phyloP scores from a whole-genome alignment of 2,329 filamentous ascomycete genomes.

The Plenodomus lindquistii region DNA sequence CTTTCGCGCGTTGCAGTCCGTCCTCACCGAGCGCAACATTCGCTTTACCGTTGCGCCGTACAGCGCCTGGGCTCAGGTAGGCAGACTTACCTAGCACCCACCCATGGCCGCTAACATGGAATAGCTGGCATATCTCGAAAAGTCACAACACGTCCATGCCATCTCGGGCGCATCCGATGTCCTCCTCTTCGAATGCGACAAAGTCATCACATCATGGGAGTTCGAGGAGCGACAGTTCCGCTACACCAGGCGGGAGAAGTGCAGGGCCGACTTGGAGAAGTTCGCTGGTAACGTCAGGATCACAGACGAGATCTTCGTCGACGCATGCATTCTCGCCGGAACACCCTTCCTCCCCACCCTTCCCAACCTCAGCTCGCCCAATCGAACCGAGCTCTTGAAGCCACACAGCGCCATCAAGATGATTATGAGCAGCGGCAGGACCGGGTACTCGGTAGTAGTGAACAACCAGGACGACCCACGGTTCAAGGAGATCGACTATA shows the following conservation, averaged over 20 bases:
- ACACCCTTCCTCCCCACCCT: slow-evolving; percentile 79
- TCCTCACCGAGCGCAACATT: slow-evolving; percentile 69
- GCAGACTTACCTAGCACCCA: background rate
- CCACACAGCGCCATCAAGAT: slow-evolving; percentile 79
- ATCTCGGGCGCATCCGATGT: slow-evolving; percentile 85
- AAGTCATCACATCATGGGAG: slow-evolving; percentile 70
- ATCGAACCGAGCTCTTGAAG: slow-evolving; percentile 58
- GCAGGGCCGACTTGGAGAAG: slow-evolving; percentile 67
- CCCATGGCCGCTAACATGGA: slow-evolving; percentile 24
- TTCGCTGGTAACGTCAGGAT: slow-evolving; percentile 48
- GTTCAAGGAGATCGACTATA: slow-evolving; percentile 72
- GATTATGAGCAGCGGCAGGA: slow-evolving; percentile 67
- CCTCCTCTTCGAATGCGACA: slow-evolving; percentile 81
- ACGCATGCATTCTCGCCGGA: slow-evolving; percentile 81
- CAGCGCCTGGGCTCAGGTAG: slow-evolving; percentile 83
- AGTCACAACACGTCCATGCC: slow-evolving; percentile 65
- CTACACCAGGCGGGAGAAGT: slow-evolving; percentile 67
- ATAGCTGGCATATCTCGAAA: slow-evolving; percentile 78
- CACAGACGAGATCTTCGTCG: slow-evolving; percentile 76
- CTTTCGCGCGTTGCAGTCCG: slow-evolving; percentile 74
- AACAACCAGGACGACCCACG: slow-evolving; percentile 80
- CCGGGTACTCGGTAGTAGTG: slow-evolving; percentile 73
- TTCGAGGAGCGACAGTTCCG: slow-evolving; percentile 69
- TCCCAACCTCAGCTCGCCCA: slow-evolving; percentile 70
- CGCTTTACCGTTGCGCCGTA: slow-evolving; percentile 85